Conservation (phyloP, 1,139 yeast species). For the Tardiomyces digboiensis region DNA sequence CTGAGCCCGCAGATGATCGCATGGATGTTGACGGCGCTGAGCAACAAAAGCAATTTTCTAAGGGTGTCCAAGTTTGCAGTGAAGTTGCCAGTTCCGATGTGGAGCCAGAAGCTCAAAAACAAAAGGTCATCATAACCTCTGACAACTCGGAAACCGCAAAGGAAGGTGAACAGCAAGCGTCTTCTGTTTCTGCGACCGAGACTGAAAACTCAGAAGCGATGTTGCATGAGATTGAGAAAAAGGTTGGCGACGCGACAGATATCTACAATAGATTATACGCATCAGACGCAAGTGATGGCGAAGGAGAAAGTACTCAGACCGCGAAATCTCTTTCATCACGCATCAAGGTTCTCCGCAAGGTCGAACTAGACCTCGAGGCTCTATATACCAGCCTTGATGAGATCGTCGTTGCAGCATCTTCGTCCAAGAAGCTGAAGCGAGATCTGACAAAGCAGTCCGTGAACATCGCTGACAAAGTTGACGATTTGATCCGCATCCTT, state of each 20-base stretch:
- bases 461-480: conserved; percentile 16
- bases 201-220: background rate
- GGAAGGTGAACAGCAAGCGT: too few species aligned
- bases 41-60: too few species aligned
- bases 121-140: too few species aligned
- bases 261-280: conserved; percentile 12
- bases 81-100: too few species aligned
- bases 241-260: conserved; percentile 13
- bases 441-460: conserved; percentile 15
- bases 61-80: too few species aligned
- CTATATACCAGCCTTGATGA: conserved; percentile 16
- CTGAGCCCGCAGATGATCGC: background rate
- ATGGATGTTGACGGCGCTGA: background rate
- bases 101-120: too few species aligned
- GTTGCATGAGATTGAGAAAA: conserved; percentile 9
- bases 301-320: conserved; percentile 3
- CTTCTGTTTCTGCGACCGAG: too few species aligned
- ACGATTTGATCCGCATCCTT: conserved; percentile 13
- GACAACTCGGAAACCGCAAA: too few species aligned
- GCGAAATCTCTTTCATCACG: conserved; percentile 11
- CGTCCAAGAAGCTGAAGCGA: conserved; percentile 12
- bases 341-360: conserved; percentile 16
- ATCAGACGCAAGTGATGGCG: conserved; percentile 6
- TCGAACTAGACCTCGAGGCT: conserved; percentile 16
- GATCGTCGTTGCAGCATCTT: conserved; percentile 8